These are phyloP conservation scores for Penicillium robsamsonii DNA, from an alignment of 495 filamentous ascomycete species.

Conservation along the genomic window DNA sequence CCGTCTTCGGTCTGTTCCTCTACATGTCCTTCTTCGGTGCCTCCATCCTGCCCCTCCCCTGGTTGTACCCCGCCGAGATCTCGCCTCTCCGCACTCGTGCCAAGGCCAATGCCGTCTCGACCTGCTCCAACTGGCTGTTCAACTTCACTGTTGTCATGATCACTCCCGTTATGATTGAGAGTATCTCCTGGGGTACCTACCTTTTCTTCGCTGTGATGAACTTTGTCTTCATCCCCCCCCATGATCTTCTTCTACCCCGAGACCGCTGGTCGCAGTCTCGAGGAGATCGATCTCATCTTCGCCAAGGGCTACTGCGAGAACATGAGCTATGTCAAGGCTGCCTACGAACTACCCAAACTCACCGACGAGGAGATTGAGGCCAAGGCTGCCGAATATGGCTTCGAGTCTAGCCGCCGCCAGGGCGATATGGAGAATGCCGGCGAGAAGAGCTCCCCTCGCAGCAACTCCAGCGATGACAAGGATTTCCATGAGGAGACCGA, in stretches of 20 bases:
- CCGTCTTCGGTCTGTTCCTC: constrained; percentile 73
- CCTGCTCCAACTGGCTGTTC: constrained; percentile 77
- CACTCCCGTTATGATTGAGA: constrained; percentile 67
- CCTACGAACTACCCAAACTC: constrained; percentile 66
- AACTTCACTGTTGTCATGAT: constrained; percentile 83
- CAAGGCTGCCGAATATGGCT: constrained; percentile 61
- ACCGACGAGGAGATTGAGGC: constrained; percentile 61
- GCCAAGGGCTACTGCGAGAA: constrained; percentile 75
- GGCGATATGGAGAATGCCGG: constrained; percentile 33
- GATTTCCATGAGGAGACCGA: constrained; percentile 1
- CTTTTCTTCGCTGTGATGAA: constrained; percentile 75
- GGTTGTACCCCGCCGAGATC: constrained; percentile 66
- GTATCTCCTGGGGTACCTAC: constrained; percentile 74
- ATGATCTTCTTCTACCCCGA: constrained; percentile 80
- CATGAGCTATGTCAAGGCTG: constrained; percentile 69
- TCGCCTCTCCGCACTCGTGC: constrained; percentile 72
- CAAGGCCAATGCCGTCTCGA: constrained; percentile 73
- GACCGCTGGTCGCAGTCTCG: constrained; percentile 65
- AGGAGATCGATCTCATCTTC: constrained; percentile 80
- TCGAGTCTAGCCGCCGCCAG: constrained; percentile 30
- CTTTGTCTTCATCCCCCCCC: constrained; percentile 66
- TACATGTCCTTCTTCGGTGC: constrained; percentile 78
- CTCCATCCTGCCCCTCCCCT: constrained; percentile 61
- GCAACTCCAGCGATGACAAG: constrained; percentile 13
- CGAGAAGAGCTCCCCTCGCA: constrained; percentile 28